Base-by-base conservation (phyloP, 2,329 filamentous ascomycete genomes). In the Colletotrichum australisinense region DNA sequence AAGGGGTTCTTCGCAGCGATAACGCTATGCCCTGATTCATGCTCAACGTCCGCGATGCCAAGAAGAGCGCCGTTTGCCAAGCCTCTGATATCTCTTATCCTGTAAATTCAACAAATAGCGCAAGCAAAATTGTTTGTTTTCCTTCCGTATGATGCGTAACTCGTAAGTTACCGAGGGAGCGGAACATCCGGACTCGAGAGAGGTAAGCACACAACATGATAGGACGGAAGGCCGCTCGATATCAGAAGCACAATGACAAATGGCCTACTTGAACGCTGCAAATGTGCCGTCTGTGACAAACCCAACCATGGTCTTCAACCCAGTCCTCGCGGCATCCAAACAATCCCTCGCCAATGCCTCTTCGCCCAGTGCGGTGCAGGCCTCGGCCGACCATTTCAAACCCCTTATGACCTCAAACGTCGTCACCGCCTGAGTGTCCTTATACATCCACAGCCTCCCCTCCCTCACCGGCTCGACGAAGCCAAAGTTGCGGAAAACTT, bases 341-440 rank as follows among this genome's bases (percentile, higher is more conserved):
- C 78, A 82, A 38, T 77, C 74, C 7, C 46, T 62, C 0, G 79
- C 79, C 71, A 80, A 69, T 4, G 76, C 76, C n/a, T 65, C 64
- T 32, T 78, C 71, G 0, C 80, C 82, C 28, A 82, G 60, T 4
- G 77, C 78, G 14, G 49, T 68, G 49, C 81, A 80, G 3, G 81
- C 79, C 46, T 81, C 80, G 0, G 77, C 77, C 14, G 79, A 74
- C 49, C 77, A 75, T 67, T 79, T 77, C 26, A 84, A 70, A 4
- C 79, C 80, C 30, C 78, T 79, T 30, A 82, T 78, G 1, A 81
- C 79, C 70, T 84, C 82, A 2, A 83, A 80, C 19, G 81, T 81
- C 74, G 81, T 80, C 22, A 83, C 72, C 12, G 74, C 69, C 11
- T 75, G 76, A 2, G 75, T 74, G 24, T 64, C 65, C 19, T 67